Base-by-base conservation (phyloP, 116 monocot species). In the Dioscorea cayenensis region DNA sequence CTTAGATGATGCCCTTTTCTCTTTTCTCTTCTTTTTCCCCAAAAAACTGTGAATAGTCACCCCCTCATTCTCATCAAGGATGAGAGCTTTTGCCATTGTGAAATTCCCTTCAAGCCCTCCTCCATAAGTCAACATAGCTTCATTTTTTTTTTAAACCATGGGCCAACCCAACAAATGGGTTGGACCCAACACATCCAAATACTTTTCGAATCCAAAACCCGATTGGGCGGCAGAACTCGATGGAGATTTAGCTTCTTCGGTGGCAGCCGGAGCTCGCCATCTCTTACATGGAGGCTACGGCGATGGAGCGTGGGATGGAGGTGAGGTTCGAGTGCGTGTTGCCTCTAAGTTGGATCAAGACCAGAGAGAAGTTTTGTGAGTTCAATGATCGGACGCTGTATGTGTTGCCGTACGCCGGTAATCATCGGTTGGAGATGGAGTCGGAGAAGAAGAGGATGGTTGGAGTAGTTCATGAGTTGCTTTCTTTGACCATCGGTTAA, bases 401-500 rank as follows among this genome's bases (percentile, higher is more conserved):
- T 36, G 29, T 84, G 17, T 89, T 92, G 12, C 95, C 95, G 0
- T 95, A 95, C 71, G 37, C 65, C 2, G 74, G 71, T 11, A 72
- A 77, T 49, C n/a, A n/a, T n/a, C 36, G 51, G 73, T 28, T 49
- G 51, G 76, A 69, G 27, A 71, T 19, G 52, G 52, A 55, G 19
- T 55, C 14, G 14, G 8, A 75, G 5, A 92, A 96, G 77, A 92
- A 92, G 82, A 50, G 79, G 10, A 63, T 77, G 29, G 90, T 96
- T 14, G 90, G 81, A 16, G 66, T 86, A 66, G 77, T 90, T 12
- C 96, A 90, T 51, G 96, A 96, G 84, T 43, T 96, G 67, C 81
- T 96, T 10, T 92, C 92, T 0, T 65, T 92, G 64, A 92, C 88
- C n/a, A n/a, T n/a, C n/a, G n/a, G n/a, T n/a, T n/a, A n/a, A n/a